Conservation (phyloP, 768 basidiomycete species). For the Dendrothele bispora region DNA sequence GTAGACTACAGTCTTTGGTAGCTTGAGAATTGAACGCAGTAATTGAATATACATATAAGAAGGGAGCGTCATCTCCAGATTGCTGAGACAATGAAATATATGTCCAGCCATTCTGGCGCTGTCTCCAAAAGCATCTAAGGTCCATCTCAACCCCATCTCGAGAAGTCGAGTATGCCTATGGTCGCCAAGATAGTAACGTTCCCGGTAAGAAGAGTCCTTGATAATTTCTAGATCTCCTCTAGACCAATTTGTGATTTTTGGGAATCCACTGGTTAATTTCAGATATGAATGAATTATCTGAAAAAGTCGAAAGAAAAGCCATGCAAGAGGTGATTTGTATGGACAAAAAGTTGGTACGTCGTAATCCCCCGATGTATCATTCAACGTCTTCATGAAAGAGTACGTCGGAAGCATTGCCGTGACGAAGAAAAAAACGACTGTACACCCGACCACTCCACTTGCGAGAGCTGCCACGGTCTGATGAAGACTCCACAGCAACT, state of each 20-base stretch:
- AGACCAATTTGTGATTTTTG: conserved; percentile 2
- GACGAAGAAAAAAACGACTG: conserved; percentile 16
- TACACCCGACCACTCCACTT: conserved; percentile 17
- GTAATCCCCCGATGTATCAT: no score
- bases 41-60: no score
- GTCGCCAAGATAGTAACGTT: not conserved
- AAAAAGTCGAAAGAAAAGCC: conserved; percentile 16
- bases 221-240: not conserved
- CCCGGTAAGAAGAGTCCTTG: not conserved
- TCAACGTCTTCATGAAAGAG: not conserved
- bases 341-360: conserved; percentile 18
- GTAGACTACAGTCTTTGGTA: no score
- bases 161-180: not conserved
- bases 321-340: conserved; percentile 26
- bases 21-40: no score
- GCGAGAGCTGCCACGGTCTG: conserved; percentile 16
- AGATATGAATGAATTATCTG: not conserved
- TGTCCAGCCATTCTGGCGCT: not conserved
- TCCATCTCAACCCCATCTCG: not conserved
- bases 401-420: conserved; percentile 15
- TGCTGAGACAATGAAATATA: conserved; percentile 1
- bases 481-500: conserved; percentile 26
- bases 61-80: no score
- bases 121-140: not conserved
- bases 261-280: not conserved